Evolutionary conservation across 192 early-diverging fungal species (phyloP).

Genomic region (Entomortierella parvispora): DNA sequence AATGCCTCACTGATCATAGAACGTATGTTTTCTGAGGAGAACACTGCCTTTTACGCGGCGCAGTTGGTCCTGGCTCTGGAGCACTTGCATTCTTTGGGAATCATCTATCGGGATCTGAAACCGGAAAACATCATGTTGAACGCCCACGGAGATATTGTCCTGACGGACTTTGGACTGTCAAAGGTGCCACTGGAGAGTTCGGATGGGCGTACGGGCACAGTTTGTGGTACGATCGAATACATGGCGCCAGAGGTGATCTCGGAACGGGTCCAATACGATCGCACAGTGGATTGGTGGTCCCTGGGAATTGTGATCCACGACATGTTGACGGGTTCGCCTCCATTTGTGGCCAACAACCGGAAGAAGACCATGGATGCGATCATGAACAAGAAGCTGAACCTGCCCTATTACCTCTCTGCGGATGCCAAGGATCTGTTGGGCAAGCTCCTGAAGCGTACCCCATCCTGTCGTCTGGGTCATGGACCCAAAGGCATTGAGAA

Average conservation of each 20-base stretch:
- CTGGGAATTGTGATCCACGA: conserved; percentile 91
- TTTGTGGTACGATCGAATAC: conserved; percentile 86
- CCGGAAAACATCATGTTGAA: conserved; percentile 81
- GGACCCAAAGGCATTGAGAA: conserved; percentile 61
- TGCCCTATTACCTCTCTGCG: conserved; percentile 83
- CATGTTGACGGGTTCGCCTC: conserved; percentile 88
- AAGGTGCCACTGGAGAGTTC: conserved; percentile 70
- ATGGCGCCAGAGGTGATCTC: conserved; percentile 82
- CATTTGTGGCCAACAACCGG: conserved; percentile 83
- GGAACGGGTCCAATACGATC: conserved; percentile 68
- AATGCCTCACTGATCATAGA: conserved; percentile 36
- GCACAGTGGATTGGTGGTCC: conserved; percentile 92
- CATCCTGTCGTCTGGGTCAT: conserved; percentile 58
- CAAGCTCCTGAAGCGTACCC: conserved; percentile 66
- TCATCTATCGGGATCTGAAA: conserved; percentile 90
- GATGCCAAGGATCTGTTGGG: conserved; percentile 82
- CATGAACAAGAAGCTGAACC: conserved; percentile 80
- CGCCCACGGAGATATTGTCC: conserved; percentile 80
- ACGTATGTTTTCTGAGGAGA: conserved; percentile 81
- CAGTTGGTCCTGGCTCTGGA: conserved; percentile 89
- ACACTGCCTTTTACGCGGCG: conserved; percentile 86
- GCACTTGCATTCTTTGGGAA: conserved; percentile 87
- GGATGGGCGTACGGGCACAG: conserved; percentile 64
- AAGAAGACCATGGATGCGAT: conserved; percentile 89
- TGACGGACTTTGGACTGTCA: conserved; percentile 95